Base-by-base conservation (phyloP, 176 grass and related monocot genomes). In the Pontederia crassipes region DNA sequence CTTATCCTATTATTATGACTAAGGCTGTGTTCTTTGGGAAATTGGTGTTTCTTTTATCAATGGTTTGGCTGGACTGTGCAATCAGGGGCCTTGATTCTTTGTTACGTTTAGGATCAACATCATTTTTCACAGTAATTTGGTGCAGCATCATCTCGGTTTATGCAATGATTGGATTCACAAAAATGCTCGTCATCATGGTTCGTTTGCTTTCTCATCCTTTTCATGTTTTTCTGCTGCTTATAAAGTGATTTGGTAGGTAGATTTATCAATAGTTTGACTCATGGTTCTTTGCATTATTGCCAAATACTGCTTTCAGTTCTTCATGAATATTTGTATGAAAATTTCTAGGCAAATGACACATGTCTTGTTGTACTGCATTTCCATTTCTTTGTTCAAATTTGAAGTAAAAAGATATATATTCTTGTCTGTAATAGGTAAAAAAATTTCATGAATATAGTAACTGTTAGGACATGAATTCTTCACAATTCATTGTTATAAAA, bases 31-130 rank as follows among this genome's bases (percentile, higher is more conserved):
- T 71, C 72, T 72, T 74, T 74, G 93, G 93, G 80, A 88, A 82
- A 72, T 77, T 92, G 65, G 55, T 87, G 68, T 52, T 88, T 56
- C 81, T 92, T 69, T 63, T 92, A 49, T 79, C 81, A 52, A 78
- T 89, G 57, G 79, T 82, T 74, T 98, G 93, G 93, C 58, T 98
- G 67, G 84, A 98, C 77, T 98, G 87, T 77, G 78, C 68, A 18
- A 80, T 92, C 59, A 85, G 93, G 68, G 93, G 93, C 64, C 82
- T 91, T 54, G 81, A 92, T 86, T 98, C 93, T 73, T 79, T 98
- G 60, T 40, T 98, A 54, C 78, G 76, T 28, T 64, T 92, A 68
- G 93, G 93, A 52, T 88, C 93, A 67, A 87, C 86, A 63, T 98
- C 87, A 45, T 76, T 98, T 61, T 80, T 98, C 71, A 79, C 82